Evolutionary conservation across 352 stramenopile genomes (phyloP), one percentile per base, ranked within the genome.

Genomic region (Phytophthora syringae): DNA sequence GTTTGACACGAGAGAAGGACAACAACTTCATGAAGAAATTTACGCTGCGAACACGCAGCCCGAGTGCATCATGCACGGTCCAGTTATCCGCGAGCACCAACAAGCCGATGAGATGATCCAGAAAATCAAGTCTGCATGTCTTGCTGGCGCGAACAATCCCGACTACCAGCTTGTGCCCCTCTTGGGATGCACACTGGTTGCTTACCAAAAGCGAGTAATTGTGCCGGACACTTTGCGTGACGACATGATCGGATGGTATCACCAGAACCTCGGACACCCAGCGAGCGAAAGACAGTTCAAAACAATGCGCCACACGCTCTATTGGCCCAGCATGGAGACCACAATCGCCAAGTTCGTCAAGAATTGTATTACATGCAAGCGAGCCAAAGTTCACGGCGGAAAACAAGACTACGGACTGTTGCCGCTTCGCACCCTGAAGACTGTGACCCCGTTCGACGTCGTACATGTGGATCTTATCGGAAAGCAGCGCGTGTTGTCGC

Each of bases 401-500:
- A 36, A 36, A 36, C 30, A 36, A 36, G 30, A 36, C 30, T 36
- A 36, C n/a, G n/a, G n/a, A n/a, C n/a, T n/a, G n/a, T n/a, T n/a
- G n/a, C n/a, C n/a, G n/a, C n/a, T n/a, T n/a, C n/a, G n/a, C n/a
- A n/a, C n/a, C n/a, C n/a, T n/a, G n/a, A n/a, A n/a, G n/a, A n/a
- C n/a, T n/a, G n/a, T n/a, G n/a, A n/a, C n/a, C 2, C 44, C 45
- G 0, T 63, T 63, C 16, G 55, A 63, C 18, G 45, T 58, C 1
- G 48, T 58, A n/a, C 57, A 65, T 20, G 49, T 65, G 1, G 48
- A 65, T 15, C 57, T 65, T 1, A 6, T 65, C 9, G 48, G 57
- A 1, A n/a, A n/a, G n/a, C n/a, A n/a, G 71, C 32, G 64, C 44
- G 20, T 76, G 72, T 64, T 90, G 75, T 1, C 74, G 71, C 48